These are phyloP conservation scores for Cyberlindnera japonica DNA, from an alignment of 805 yeast genomes.

Conservation along the genomic window DNA sequence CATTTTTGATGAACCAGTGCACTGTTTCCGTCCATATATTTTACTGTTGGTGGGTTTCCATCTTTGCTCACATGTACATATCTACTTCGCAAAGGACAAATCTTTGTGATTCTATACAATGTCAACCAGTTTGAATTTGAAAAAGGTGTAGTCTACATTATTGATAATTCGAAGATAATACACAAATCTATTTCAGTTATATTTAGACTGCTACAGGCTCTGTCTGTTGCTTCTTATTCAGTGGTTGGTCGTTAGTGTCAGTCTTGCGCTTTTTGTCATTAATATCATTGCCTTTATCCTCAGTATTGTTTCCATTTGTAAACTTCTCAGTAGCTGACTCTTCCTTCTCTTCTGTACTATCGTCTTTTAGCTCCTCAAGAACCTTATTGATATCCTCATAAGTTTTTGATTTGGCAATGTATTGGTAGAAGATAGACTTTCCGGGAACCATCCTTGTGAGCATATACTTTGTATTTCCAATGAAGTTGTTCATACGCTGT, in stretches of 20 bases:
- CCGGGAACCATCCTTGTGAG: slow-evolving; percentile 78
- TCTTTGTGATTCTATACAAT: slow-evolving; percentile 5
- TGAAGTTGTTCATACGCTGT: slow-evolving; percentile 51
- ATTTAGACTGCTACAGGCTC: slow-evolving; percentile 11
- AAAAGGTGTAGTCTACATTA: no score
- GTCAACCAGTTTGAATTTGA: not conserved
- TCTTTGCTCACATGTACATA: slow-evolving; percentile 2
- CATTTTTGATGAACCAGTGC: not conserved
- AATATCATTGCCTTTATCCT: slow-evolving; percentile 1
- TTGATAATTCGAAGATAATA: no score
- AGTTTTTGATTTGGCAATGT: slow-evolving; percentile 52
- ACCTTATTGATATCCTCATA: slow-evolving; percentile 43
- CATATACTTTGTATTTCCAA: slow-evolving; percentile 79
- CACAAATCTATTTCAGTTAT: no score
- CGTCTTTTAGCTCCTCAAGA: slow-evolving; percentile 18
- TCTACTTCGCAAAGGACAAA: not conserved
- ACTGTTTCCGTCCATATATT: slow-evolving; percentile 2
- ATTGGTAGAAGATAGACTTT: slow-evolving; percentile 54
- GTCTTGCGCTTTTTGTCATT: slow-evolving; percentile 19
- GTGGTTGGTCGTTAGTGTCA: slow-evolving; percentile 4
- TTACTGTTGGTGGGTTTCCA: not conserved
- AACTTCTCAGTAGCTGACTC: not conserved
- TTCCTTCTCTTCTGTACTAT: slow-evolving; percentile 17
- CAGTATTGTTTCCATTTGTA: not conserved
- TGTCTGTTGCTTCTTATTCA: slow-evolving; percentile 18